Evolutionary conservation across 306 rosid genomes (phyloP).

Genomic region (Lathyrus tuberosus): DNA sequence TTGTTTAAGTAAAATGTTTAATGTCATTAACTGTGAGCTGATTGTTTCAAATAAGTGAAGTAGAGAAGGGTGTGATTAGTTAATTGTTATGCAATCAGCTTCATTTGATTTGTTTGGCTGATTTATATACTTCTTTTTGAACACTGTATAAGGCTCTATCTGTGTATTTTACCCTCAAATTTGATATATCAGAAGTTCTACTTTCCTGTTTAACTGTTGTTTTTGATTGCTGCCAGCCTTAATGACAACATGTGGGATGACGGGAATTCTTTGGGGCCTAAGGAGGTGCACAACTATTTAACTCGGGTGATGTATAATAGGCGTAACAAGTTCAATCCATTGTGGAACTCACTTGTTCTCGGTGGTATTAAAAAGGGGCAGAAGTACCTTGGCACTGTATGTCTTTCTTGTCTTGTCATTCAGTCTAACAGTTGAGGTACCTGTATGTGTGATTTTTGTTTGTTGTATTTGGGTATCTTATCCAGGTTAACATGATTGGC

Average conservation of each 20-base stretch:
- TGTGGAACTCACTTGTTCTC: conserved; percentile 55
- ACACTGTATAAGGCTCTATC: background rate
- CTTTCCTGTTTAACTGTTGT: conserved; percentile 31
- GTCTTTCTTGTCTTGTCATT: conserved; percentile 26
- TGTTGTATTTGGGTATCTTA: conserved; percentile 16
- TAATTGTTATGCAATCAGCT: conserved; percentile 22
- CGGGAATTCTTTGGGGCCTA: conserved; percentile 55
- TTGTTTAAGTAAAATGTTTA: background rate
- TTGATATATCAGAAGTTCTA: conserved; percentile 16
- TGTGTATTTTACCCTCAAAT: background rate
- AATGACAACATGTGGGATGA: conserved; percentile 79
- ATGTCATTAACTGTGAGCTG: conserved; percentile 32
- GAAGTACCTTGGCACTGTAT: conserved; percentile 67
- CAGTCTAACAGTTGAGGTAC: conserved; percentile 13
- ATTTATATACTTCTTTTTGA: conserved; percentile 8
- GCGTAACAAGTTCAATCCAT: conserved; percentile 58
- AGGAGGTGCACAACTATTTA: conserved; percentile 57
- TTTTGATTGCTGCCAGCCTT: conserved; percentile 60
- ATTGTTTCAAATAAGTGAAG: conserved; percentile 12
- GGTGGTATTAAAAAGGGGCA: conserved; percentile 54
- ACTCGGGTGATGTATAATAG: conserved; percentile 54
- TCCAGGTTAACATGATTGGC: conserved; percentile 95
- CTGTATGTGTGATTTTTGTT: conserved; percentile 27
- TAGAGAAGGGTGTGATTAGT: conserved; percentile 14
- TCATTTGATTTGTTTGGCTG: background rate